Evolutionary conservation across 257 asterid genomes (phyloP), one percentile per base, ranked within the genome.

Genomic region (Capsicum pubescens): DNA sequence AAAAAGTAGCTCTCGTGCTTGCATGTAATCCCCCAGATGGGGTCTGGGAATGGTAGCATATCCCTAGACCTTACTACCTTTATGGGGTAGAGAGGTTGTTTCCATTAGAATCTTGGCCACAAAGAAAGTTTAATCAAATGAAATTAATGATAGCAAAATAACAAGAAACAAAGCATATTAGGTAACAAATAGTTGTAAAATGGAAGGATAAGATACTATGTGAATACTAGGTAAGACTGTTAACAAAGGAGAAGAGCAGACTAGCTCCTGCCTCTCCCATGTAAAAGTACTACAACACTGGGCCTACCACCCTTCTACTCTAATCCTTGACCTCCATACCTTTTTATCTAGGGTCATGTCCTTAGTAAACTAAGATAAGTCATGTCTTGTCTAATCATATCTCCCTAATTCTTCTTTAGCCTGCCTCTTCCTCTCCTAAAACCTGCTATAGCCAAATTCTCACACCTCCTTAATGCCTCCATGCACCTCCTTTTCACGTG

Each of bases 191-290:
- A 61, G 36, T 61, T 19, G 36, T 21, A 61, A 61, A 21, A 61
- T 61, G 68, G 68, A 61, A 61, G 68, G 68, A 61, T 61, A 61
- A 21, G 39, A 61, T 61, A 61, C 39, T 61, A 61, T 61, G 68
- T 19, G 68, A 19, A 61, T 21, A 61, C 68, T 61, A 1, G 15
- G 68, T 61, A 61, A 61, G 0, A 19, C 68, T 61, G 39, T 14
- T 61, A 19, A 61, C 36, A 61, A 19, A 61, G 68, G 36, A 61
- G 36, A 61, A 61, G 39, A 61, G 68, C 36, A 61, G 68, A 42
- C 7, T 19, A 61, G 68, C 36, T 61, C 68, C 3, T 61, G 39
- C 15, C 68, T 61, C 39, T 61, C 68, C 68, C 39, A 21, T 1
- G 16, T 61, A 61, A 61, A 61, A 61, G 39, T 19, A 61, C 14